phyloP scores from a whole-genome alignment of 1,284 basidiomycete species.

The Phellinidium pouzarii region DNA sequence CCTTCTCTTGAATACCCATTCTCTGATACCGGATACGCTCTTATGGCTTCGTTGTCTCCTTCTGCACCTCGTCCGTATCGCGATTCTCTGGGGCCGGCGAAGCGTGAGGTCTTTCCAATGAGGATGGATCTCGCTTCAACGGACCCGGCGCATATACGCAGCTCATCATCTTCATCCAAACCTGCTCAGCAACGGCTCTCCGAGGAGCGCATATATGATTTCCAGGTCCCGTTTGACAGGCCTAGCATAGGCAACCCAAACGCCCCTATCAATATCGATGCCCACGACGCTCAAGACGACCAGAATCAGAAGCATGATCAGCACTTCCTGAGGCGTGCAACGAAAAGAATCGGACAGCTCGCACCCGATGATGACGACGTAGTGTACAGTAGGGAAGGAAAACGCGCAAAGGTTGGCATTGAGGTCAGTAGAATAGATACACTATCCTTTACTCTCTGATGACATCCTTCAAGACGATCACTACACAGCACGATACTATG shows the following conservation, averaged over 20 bases:
- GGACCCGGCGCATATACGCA: slow-evolving; percentile 7
- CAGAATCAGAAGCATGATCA: neutral
- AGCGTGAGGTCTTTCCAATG: slow-evolving; percentile 15
- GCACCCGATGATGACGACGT: neutral
- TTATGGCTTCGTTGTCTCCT: slow-evolving; percentile 7
- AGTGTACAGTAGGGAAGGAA: slow-evolving; percentile 2
- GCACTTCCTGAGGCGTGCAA: slow-evolving; percentile 7
- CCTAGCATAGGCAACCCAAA: neutral
- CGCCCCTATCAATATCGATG: neutral
- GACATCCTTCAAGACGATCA: too few species aligned
- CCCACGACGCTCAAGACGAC: neutral
- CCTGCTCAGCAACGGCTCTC: neutral
- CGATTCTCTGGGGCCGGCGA: slow-evolving; percentile 11
- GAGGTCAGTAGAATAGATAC: slow-evolving; percentile 9
- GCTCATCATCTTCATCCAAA: slow-evolving; percentile 5
- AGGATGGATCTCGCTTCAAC: neutral
- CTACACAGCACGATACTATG: too few species aligned
- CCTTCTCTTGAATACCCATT: neutral
- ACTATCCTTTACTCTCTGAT: too few species aligned
- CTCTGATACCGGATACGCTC: neutral
- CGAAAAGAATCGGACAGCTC: slow-evolving; percentile 12
- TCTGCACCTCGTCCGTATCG: neutral
- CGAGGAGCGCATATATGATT: slow-evolving; percentile 7
- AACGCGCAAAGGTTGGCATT: slow-evolving; percentile 12
- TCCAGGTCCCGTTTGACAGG: neutral